Conservation (phyloP, 306 rosid species). For the Pyrus communis region DNA sequence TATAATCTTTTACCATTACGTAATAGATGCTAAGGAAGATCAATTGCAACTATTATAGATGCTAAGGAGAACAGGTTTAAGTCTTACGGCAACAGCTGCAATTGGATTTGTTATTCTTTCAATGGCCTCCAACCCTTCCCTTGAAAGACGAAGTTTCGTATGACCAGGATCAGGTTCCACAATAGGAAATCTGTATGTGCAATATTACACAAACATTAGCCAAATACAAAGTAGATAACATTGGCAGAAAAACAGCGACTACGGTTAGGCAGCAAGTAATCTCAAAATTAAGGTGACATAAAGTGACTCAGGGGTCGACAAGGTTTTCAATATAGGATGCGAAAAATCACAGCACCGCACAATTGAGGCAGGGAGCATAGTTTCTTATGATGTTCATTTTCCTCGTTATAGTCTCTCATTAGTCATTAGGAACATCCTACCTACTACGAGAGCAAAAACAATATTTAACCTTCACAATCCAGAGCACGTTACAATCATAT, state of each 20-base stretch:
- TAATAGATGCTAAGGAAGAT: neutral
- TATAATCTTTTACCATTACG: neutral
- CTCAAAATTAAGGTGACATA: neutral
- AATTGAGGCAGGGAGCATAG: neutral
- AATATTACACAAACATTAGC: slow-evolving; percentile 22
- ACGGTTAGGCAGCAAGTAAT: neutral
- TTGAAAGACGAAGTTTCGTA: slow-evolving; percentile 84
- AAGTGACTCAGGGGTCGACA: neutral
- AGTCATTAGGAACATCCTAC: neutral
- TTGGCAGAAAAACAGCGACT: neutral
- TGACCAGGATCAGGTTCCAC: slow-evolving; percentile 92
- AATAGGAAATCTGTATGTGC: slow-evolving; percentile 63
- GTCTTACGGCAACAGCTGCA: slow-evolving; percentile 84
- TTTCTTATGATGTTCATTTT: neutral
- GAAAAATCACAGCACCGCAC: neutral
- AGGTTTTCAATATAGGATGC: neutral
- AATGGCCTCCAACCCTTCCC: slow-evolving; percentile 85
- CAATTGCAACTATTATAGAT: neutral
- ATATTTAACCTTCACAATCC: neutral
- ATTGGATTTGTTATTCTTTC: slow-evolving; percentile 75
- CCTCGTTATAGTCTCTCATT: neutral
- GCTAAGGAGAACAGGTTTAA: neutral
- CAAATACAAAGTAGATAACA: neutral
- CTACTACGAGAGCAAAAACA: neutral
- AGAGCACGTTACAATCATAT: neutral